Evolutionary conservation across 2,329 filamentous ascomycete species (phyloP).

Genomic region (Venturia asperata): DNA sequence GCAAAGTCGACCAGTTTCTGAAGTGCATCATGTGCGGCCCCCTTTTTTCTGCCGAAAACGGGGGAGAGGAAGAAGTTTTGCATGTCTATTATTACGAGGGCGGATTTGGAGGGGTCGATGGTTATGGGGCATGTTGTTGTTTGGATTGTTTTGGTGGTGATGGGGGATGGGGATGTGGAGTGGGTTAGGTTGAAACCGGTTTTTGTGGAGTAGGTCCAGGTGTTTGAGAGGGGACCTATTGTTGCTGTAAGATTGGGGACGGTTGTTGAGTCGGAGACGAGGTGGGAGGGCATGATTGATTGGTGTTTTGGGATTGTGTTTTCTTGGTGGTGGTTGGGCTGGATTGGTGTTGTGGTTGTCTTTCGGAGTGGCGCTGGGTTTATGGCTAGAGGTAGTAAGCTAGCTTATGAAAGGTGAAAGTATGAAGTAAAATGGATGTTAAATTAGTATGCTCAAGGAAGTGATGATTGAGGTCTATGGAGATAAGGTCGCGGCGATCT

Average conservation of each 20-base stretch:
- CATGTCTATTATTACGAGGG: constrained; percentile 47
- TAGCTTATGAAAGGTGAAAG: too few species aligned
- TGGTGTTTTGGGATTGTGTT: too few species aligned
- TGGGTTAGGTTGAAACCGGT: constrained; percentile 43
- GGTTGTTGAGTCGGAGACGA: neutral
- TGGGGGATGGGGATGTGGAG: constrained; percentile 28
- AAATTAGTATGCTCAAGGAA: neutral
- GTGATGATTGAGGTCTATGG: neutral
- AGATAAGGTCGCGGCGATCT: constrained; percentile 10
- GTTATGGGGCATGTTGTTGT: constrained; percentile 20
- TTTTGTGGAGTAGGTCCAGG: constrained; percentile 40
- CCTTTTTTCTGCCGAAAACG: constrained; percentile 32
- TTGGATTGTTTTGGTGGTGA: constrained; percentile 24
- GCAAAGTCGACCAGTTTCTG: constrained; percentile 37
- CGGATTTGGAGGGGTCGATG: constrained; percentile 38
- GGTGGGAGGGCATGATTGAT: neutral
- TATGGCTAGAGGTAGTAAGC: too few species aligned
- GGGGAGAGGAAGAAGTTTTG: constrained; percentile 48
- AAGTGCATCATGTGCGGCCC: constrained; percentile 39
- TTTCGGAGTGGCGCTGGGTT: neutral
- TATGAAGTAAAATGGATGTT: neutral
- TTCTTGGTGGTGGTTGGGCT: neutral
- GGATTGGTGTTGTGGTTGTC: neutral
- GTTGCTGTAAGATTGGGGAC: constrained; percentile 29
- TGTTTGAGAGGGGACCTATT: constrained; percentile 37